These are phyloP conservation scores for Rutstroemia sp. DNA, from an alignment of 2,329 filamentous ascomycete genomes.

Conservation along the genomic window DNA sequence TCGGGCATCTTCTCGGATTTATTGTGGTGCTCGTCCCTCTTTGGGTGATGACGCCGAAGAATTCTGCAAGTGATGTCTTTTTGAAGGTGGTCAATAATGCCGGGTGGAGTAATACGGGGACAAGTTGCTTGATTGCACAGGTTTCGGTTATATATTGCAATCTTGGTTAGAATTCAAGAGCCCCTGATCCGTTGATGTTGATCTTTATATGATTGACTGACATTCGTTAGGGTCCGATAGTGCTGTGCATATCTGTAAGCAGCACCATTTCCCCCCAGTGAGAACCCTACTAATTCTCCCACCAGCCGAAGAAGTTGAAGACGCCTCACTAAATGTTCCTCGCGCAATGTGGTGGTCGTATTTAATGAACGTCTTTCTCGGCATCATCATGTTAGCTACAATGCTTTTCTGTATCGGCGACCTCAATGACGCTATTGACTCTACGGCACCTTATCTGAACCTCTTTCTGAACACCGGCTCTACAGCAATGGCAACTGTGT, in stretches of 20 bases:
- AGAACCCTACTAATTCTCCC: not conserved
- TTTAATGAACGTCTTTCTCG: conserved; percentile 39
- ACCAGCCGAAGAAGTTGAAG: conserved; percentile 39
- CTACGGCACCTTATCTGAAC: conserved; percentile 31
- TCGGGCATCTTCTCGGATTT: conserved; percentile 39
- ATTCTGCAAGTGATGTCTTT: conserved; percentile 25
- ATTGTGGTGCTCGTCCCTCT: conserved; percentile 37
- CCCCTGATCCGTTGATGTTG: not conserved
- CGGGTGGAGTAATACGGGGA: conserved; percentile 29
- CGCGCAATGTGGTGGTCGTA: conserved; percentile 40
- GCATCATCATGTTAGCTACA: conserved; percentile 33
- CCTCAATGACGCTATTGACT: conserved; percentile 35
- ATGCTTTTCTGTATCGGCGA: conserved; percentile 32
- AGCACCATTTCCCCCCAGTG: not conserved
- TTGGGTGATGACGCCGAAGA: conserved; percentile 25
- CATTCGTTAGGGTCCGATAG: conserved; percentile 14
- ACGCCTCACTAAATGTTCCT: conserved; percentile 40
- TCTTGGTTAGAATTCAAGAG: conserved; percentile 21
- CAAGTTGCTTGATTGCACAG: conserved; percentile 33
- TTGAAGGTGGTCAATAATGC: conserved; percentile 29
- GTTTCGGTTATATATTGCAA: conserved; percentile 25
- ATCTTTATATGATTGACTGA: not conserved
- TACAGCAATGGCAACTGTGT: conserved; percentile 36
- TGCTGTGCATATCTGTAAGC: conserved; percentile 32
- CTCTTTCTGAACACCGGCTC: conserved; percentile 40